A percentile compares a stretch with the other conserved stretches of the same genome.
These are phyloP conservation scores for Ogataea ramenticola DNA, from an alignment of 805 yeast species.

Conservation along the genomic window DNA sequence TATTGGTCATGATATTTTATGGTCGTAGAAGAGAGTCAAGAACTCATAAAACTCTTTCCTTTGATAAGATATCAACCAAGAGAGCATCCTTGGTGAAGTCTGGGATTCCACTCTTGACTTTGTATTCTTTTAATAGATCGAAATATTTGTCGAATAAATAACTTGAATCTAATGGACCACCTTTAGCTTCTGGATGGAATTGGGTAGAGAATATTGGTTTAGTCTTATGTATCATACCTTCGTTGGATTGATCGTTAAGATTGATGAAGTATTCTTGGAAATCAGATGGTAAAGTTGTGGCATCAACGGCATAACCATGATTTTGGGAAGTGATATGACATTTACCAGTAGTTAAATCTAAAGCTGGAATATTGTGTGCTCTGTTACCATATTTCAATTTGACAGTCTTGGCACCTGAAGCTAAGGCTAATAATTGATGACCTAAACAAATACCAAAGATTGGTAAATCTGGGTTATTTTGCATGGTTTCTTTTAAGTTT, in stretches of 20 bases:
- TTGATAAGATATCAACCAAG: constrained; percentile 56
- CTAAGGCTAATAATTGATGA: constrained; percentile 93
- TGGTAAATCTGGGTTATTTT: constrained; percentile 59
- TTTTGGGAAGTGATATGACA: constrained; percentile 98
- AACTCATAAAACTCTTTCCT: constrained; percentile 48
- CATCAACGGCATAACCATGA: constrained; percentile 97
- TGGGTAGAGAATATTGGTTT: constrained; percentile 95
- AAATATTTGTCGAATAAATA: constrained; percentile 89
- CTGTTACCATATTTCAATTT: constrained; percentile 98
- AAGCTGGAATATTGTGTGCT: constrained; percentile 97
- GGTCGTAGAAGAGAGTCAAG: neutral
- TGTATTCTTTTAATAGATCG: constrained; percentile 55
- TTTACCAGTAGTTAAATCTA: constrained; percentile 82
- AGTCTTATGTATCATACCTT: constrained; percentile 87
- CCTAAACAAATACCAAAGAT: constrained; percentile 98
- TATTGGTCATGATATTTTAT: neutral
- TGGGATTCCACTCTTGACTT: constrained; percentile 33
- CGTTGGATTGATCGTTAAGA: constrained; percentile 92
- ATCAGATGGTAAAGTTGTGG: constrained; percentile 60
- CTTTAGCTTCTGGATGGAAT: constrained; percentile 99
- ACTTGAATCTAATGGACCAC: constrained; percentile 94
- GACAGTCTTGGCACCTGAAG: constrained; percentile 87
- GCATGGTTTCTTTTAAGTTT: constrained; percentile 67
- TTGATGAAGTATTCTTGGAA: constrained; percentile 88
- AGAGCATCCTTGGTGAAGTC: constrained; percentile 36